A percentile compares a stretch with the other conserved stretches of the same genome.
These are phyloP conservation scores for Penicillium nucicola DNA, from an alignment of 495 filamentous ascomycete species.

Conservation along the genomic window DNA sequence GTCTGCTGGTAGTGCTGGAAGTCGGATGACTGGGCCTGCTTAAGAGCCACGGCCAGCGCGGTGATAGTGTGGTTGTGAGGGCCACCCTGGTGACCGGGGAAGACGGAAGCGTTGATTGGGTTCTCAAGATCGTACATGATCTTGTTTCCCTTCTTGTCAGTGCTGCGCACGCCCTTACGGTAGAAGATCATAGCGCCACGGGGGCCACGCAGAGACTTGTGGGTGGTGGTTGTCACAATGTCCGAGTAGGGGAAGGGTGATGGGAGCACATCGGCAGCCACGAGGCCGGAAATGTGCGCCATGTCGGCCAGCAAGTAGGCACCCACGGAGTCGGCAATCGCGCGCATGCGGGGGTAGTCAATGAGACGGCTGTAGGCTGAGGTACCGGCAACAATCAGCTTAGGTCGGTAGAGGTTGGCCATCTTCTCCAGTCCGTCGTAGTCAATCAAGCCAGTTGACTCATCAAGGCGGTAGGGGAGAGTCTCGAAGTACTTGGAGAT, in stretches of 20 bases:
- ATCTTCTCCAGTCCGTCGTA: constrained; percentile 85
- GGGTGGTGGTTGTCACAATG: constrained; percentile 96
- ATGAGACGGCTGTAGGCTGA: constrained; percentile 93
- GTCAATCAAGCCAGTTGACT: constrained; percentile 88
- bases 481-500: constrained; percentile 99
- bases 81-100: constrained; percentile 98
- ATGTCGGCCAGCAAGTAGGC: constrained; percentile 94
- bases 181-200: constrained; percentile 98
- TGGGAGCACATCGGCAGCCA: constrained; percentile 86
- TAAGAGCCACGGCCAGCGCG: constrained; percentile 86
- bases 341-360: constrained; percentile 84
- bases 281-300: constrained; percentile 95
- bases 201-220: constrained; percentile 94
- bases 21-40: constrained; percentile 85
- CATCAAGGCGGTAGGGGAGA: constrained; percentile 86
- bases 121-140: constrained; percentile 88
- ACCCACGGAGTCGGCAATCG: constrained; percentile 84
- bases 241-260: constrained; percentile 88
- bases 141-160: constrained; percentile 81
- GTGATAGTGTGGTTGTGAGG: constrained; percentile 99
- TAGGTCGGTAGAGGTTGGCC: constrained; percentile 84
- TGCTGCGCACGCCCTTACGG: constrained; percentile 82
- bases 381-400: constrained; percentile 91
- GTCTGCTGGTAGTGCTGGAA: constrained; percentile 87
- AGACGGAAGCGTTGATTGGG: constrained; percentile 94